Conservation (phyloP, 169 alveolate genomes). For the Plasmodium coatneyi region DNA sequence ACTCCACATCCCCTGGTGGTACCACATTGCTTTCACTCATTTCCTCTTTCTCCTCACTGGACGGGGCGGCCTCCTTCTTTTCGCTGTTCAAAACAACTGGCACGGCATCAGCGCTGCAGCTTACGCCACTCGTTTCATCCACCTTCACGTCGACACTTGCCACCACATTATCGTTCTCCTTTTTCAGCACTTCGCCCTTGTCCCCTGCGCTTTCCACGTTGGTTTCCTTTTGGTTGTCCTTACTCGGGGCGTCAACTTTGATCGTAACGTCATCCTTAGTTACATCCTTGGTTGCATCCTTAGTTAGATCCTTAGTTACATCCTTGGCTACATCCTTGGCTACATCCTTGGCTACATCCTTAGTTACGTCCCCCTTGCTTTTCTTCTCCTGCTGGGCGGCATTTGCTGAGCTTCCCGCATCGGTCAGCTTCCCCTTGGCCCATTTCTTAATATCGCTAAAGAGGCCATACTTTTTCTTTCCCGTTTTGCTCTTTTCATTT, state of each 20-base stretch:
- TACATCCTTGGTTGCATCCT: neutral
- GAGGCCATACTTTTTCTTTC: neutral
- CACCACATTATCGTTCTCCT: neutral
- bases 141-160: neutral
- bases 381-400: neutral
- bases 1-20: neutral
- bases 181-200: neutral
- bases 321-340: neutral
- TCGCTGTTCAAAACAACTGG: neutral
- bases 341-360: neutral
- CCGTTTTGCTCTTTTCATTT: neutral
- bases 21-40: neutral
- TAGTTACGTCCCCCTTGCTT: neutral
- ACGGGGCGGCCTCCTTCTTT: neutral
- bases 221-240: neutral
- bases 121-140: neutral
- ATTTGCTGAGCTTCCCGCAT: neutral
- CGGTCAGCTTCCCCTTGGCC: neutral
- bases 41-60: neutral
- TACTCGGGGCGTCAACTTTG: neutral
- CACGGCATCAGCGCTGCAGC: neutral
- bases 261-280: neutral
- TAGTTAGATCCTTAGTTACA: neutral
- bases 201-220: neutral
- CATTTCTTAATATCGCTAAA: conserved; percentile 6